These are phyloP conservation scores for Neurospora crassa DNA, from an alignment of 2,329 filamentous ascomycete genomes.

Conservation along the genomic window DNA sequence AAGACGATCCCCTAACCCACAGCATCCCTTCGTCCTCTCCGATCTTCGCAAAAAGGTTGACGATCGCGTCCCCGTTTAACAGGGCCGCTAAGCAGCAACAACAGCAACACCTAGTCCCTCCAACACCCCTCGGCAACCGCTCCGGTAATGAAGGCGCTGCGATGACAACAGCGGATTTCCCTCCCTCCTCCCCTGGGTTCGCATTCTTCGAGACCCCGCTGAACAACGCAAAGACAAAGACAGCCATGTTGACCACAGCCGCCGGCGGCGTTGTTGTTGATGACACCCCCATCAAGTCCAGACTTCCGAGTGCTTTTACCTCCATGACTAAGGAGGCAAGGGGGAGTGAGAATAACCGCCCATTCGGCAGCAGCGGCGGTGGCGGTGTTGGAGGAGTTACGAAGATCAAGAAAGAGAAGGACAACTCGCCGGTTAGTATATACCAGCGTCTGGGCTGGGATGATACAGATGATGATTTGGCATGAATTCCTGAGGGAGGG, in stretches of 20 bases:
- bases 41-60: conserved; percentile 9
- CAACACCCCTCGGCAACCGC: not conserved
- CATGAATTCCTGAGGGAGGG: conserved; percentile 4
- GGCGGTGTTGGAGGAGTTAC: conserved; percentile 2
- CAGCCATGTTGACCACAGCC: conserved; percentile 1
- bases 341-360: conserved; percentile 16
- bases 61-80: not conserved
- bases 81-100: conserved; percentile 6
- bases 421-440: conserved; percentile 28
- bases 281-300: conserved; percentile 14
- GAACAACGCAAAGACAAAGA: conserved; percentile 4
- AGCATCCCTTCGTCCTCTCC: conserved; percentile 13
- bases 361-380: not conserved
- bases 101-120: conserved; percentile 1
- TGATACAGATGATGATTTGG: conserved; percentile 32
- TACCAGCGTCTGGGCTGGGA: conserved; percentile 50
- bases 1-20: not conserved
- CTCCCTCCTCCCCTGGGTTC: conserved; percentile 14
- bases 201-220: conserved; percentile 21
- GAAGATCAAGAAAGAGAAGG: conserved; percentile 15
- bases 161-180: not conserved
- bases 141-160: not conserved
- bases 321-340: conserved; percentile 9
- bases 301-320: conserved; percentile 1
- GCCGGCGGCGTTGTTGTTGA: conserved; percentile 6